A percentile compares a stretch with the other conserved stretches of the same genome.
Conservation (phyloP, 257 asterid genomes). For the Nicotiana tabacum region DNA sequence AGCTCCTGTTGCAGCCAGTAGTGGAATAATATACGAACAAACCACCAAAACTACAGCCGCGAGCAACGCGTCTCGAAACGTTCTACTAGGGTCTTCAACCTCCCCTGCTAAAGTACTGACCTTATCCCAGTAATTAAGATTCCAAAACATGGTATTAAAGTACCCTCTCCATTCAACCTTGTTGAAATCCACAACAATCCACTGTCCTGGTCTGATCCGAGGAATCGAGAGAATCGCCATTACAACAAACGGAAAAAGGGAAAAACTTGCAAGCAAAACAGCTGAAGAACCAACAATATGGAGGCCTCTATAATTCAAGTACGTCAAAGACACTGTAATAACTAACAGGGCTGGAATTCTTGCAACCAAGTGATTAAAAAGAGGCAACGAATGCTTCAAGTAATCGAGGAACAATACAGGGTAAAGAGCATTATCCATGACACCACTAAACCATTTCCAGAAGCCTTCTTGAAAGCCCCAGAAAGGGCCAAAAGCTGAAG, state of each 20-base stretch:
- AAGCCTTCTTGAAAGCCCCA: constrained; percentile 44
- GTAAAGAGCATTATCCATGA: constrained; percentile 89
- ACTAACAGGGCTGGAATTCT: constrained; percentile 9
- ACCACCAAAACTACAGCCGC: constrained; percentile 10
- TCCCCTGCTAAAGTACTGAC: constrained; percentile 18
- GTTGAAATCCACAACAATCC: constrained; percentile 11
- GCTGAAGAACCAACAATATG: constrained; percentile 14
- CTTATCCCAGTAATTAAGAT: constrained; percentile 19
- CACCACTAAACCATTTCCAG: constrained; percentile 97
- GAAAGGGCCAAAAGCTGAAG: constrained; percentile 32
- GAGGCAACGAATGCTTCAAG: constrained; percentile 69
- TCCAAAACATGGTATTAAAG: constrained; percentile 20
- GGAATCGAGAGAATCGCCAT: constrained; percentile 21
- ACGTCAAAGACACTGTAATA: background rate
- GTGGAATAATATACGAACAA: constrained; percentile 6
- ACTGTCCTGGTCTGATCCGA: background rate
- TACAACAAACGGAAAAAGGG: constrained; percentile 10
- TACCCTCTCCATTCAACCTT: constrained; percentile 15
- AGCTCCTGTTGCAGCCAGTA: constrained; percentile 17
- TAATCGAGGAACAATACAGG: constrained; percentile 90
- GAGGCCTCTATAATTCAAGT: constrained; percentile 17
- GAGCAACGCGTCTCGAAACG: constrained; percentile 10
- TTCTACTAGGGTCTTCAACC: constrained; percentile 14
- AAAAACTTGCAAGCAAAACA: constrained; percentile 14
- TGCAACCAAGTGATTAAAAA: constrained; percentile 39